Base-by-base conservation (phyloP, 768 basidiomycete species). In the Tephrocybe sp. region DNA sequence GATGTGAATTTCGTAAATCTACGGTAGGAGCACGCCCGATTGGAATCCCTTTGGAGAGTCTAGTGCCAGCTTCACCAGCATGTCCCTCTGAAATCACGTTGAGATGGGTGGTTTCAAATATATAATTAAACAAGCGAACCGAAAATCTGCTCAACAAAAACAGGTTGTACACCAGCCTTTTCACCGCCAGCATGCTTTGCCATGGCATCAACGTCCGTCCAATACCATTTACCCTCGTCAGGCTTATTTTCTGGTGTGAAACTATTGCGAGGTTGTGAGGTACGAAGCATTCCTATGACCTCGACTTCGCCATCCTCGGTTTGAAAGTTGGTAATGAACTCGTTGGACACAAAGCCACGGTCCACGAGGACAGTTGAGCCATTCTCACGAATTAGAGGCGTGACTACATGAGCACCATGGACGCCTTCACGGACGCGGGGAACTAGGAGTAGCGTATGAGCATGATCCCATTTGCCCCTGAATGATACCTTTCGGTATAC, bases 221-320 rank as follows among this genome's bases (percentile, higher is more conserved):
- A 99, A 60, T 90, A 92, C 95, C 96, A 99, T 64, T 84, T 80
- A 9, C 87, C 86, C 44, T 81, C 76, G 38, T 78, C 77, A 0
- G 89, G 87, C 35, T 82, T 76, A 64, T 99, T 99, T 44, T 92
- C 86, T 15, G 95, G 95, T 2, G 92, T 95, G 65, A 96, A 99
- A 5, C 62, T 63, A 60, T 92, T 91, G 44, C 86, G 81, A 34
- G 71, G 68, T 60, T 87, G 85, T 24, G 86, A 84, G 1, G 82
- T 87, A 47, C 92, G 79, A 47, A 98, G 75, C 89, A 98, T 92
- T 44, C 93, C 95, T 25, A 89, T 68, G 2, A 98, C 66, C 55
- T 90, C 79, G 1, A 92, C 84, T 60, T 84, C 82, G 5, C 73
- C 82, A 21, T 65, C 63, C 39, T 80, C 79, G 38, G 63, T 56